Percentiles rank a stretch among this genome's conserved stretches.
Conservation (phyloP, 192 early-diverging fungal species). For the Coemansia pectinata region DNA sequence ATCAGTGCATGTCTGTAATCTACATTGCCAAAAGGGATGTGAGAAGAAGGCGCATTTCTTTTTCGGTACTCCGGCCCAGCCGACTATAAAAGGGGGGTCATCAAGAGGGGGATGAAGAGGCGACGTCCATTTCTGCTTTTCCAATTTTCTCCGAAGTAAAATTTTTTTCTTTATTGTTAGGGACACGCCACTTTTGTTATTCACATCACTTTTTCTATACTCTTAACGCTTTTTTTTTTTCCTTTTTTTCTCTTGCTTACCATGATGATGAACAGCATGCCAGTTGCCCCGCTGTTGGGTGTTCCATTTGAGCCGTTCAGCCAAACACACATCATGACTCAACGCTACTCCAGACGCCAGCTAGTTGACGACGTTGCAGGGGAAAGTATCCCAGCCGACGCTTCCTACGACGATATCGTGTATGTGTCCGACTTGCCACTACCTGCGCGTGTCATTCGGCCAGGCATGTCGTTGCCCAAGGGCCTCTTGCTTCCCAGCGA, state of each 20-base stretch:
- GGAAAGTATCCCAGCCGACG: slow-evolving; percentile 23
- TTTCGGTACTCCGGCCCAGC: too few relatives aligned
- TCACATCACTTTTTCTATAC: background rate
- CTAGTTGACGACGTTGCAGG: slow-evolving; percentile 49
- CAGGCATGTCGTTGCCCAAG: slow-evolving; percentile 42
- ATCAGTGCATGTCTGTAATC: too few relatives aligned
- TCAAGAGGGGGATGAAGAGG: background rate
- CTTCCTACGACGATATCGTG: slow-evolving; percentile 2
- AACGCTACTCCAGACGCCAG: slow-evolving; percentile 35
- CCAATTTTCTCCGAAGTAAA: background rate
- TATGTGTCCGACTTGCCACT: slow-evolving; percentile 42
- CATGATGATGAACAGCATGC: slow-evolving; percentile 46
- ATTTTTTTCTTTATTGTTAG: too few relatives aligned
- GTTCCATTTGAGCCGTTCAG: slow-evolving; percentile 45
- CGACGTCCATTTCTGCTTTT: background rate
- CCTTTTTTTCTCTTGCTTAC: background rate
- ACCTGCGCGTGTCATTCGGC: slow-evolving; percentile 39
- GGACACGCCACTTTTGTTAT: background rate
- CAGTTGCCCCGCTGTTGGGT: slow-evolving; percentile 20
- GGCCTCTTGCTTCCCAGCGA: slow-evolving; percentile 36
- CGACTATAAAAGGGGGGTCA: too few relatives aligned
- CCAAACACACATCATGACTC: slow-evolving; percentile 23
- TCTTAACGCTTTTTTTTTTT: background rate
- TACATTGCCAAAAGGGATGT: too few relatives aligned
- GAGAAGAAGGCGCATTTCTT: too few relatives aligned